Evolutionary conservation across 2,329 filamentous ascomycete genomes (phyloP), one percentile per base, ranked within the genome.

Genomic region (Aspergillus novoparasiticus): DNA sequence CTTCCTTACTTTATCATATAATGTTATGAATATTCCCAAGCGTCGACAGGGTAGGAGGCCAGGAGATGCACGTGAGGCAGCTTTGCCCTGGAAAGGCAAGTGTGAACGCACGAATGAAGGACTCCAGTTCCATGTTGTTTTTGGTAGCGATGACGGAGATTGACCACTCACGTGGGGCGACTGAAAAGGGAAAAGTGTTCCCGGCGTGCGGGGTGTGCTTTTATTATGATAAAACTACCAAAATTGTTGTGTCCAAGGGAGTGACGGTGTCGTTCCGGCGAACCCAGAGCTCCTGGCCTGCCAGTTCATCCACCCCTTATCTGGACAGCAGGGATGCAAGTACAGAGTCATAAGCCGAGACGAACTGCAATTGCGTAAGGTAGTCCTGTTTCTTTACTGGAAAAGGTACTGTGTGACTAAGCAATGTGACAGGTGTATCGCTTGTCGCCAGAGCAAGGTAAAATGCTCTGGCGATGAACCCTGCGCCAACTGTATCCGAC

Each of bases 381-480:
- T 10, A 41, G 16, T 41, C 39, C 39, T 26, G 23, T 26, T 26
- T 26, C 23, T 26, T 4, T 26, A 19, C 16, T 9, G 19, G 39
- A 41, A 41, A 41, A 19, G 6, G 16, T 9, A 8, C 39, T 19
- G 19, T 41, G 8, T 41, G 8, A n/a, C 39, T 41, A 19, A 41
- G 39, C 0, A 41, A 9, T 19, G 8, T 41, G 39, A 2, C 50
- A 71, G 70, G 48, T 72, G 70, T 57, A 63, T 63, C 34, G 63
- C 69, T 51, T 82, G 80, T 60, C 77, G 80, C 12, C 71, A 74
- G 56, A 78, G 78, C 63, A 81, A 82, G 67, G 80, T 81, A 59
- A 78, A 77, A 66, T 81, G 79, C 69, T 76, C 78, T 23, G 79
- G 79, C n/a, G 62, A 69, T 5, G 67, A 74, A 46, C 79, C 79